Conservation (phyloP, 2,329 filamentous ascomycete genomes). For the Arthrobotrys entomopaga region DNA sequence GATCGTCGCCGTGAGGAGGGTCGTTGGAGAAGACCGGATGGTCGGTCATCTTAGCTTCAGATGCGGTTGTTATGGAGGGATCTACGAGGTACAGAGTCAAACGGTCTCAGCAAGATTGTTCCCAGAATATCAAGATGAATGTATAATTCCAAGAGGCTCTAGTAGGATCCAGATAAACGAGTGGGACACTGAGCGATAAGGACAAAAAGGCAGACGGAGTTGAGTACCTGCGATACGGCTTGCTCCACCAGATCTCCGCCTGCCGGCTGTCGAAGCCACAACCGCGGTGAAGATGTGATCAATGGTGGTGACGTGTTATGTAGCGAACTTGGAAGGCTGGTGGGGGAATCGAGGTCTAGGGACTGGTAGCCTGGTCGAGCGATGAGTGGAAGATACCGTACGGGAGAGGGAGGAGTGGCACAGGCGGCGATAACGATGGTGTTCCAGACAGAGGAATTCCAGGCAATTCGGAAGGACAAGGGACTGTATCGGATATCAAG, state of each 20-base stretch:
- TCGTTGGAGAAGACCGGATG: conserved; percentile 53
- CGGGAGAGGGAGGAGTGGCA: neutral
- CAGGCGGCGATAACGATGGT: neutral
- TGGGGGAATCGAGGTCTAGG: neutral
- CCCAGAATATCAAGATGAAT: neutral
- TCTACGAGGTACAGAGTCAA: conserved; percentile 9
- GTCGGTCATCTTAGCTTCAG: conserved; percentile 53
- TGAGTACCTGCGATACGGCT: conserved; percentile 38
- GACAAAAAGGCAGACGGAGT: neutral
- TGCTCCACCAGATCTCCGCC: conserved; percentile 45
- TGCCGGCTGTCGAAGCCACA: conserved; percentile 55
- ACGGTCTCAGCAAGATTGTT: neutral
- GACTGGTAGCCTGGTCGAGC: neutral
- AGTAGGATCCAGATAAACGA: conserved; percentile 9
- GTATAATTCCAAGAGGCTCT: neutral
- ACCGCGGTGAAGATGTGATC: conserved; percentile 54
- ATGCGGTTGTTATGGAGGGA: conserved; percentile 38
- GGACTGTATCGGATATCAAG: no score
- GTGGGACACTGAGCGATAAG: conserved; percentile 4
- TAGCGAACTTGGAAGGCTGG: neutral
- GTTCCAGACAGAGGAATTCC: neutral
- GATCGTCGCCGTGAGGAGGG: conserved; percentile 44
- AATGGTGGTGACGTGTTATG: conserved; percentile 53
- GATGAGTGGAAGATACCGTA: conserved; percentile 12
- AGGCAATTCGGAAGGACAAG: neutral